phyloP scores from a whole-genome alignment of 148 eudicot genomes.

The Cornus kousa region DNA sequence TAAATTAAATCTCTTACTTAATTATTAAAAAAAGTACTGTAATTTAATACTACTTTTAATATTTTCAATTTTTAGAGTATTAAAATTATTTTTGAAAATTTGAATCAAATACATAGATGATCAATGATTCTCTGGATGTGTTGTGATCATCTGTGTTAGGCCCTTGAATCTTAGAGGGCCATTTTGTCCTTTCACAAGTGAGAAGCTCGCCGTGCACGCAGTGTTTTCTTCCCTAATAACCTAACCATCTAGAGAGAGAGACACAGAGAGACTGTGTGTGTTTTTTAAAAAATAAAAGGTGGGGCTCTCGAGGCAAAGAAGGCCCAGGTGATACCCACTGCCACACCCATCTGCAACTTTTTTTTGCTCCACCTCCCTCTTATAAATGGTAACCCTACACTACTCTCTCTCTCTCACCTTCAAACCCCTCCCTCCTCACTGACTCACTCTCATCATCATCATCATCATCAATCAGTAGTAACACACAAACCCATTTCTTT shows the following conservation, averaged over 20 bases:
- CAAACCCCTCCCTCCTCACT: constrained; percentile 6
- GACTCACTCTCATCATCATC: constrained; percentile 15
- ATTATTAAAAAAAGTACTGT: no score
- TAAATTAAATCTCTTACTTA: no score
- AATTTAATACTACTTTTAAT: no score
- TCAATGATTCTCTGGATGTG: neutral
- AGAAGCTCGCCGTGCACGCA: no score
- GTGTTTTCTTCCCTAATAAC: no score
- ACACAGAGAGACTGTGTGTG: no score
- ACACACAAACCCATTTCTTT: no score
- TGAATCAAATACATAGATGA: neutral
- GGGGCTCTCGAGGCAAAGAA: constrained; percentile 31
- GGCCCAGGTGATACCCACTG: constrained; percentile 48
- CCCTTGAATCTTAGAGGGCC: no score
- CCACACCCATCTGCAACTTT: constrained; percentile 35
- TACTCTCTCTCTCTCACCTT: neutral
- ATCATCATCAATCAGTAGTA: neutral
- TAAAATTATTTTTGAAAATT: no score
- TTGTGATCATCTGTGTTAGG: neutral
- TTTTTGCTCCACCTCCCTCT: constrained; percentile 9
- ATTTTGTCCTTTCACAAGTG: no score
- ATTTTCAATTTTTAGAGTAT: no score
- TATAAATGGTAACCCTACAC: constrained; percentile 33
- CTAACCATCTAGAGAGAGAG: neutral
- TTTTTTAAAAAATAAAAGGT: constrained; percentile 6